These are phyloP conservation scores for Ogataea methanolica DNA, from an alignment of 805 yeast species.

Conservation along the genomic window DNA sequence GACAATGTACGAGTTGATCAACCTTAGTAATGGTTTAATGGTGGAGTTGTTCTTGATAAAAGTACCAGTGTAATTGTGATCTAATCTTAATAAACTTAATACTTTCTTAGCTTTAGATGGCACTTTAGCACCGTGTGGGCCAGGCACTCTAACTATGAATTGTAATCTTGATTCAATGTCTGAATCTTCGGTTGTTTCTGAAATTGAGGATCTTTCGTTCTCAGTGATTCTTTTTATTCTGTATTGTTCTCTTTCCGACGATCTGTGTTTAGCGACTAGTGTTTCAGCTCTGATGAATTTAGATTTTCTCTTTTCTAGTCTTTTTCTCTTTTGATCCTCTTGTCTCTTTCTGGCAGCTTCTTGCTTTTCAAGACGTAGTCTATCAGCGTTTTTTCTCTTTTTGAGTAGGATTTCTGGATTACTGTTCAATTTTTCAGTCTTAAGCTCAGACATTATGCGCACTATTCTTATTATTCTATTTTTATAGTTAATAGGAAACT, in stretches of 20 bases:
- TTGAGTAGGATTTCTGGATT: slow-evolving; percentile 75
- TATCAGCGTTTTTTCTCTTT: slow-evolving; percentile 76
- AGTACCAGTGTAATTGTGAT: slow-evolving; percentile 60
- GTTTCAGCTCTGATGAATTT: slow-evolving; percentile 73
- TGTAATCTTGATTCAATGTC: slow-evolving; percentile 42
- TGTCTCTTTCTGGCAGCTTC: slow-evolving; percentile 53
- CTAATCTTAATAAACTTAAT: slow-evolving; percentile 56
- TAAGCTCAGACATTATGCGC: slow-evolving; percentile 16
- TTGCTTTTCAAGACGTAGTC: slow-evolving; percentile 68
- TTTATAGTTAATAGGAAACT: too few relatives aligned
- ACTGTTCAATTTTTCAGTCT: slow-evolving; percentile 45
- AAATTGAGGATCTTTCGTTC: slow-evolving; percentile 35
- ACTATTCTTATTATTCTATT: too few relatives aligned
- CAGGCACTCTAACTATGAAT: slow-evolving; percentile 64
- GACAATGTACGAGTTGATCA: slow-evolving; percentile 69
- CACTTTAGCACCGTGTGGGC: slow-evolving; percentile 59
- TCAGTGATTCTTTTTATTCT: slow-evolving; percentile 61
- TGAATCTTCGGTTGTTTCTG: slow-evolving; percentile 22
- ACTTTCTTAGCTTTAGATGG: slow-evolving; percentile 62
- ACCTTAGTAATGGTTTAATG: slow-evolving; percentile 58
- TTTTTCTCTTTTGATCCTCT: slow-evolving; percentile 40
- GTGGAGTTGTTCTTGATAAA: slow-evolving; percentile 59
- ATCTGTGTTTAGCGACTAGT: slow-evolving; percentile 59
- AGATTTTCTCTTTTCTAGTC: slow-evolving; percentile 38
- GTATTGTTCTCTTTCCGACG: slow-evolving; percentile 62